A percentile compares a stretch with the other conserved stretches of the same genome.
Evolutionary conservation across 805 yeast species (phyloP).

Genomic region (Starmerella etchellsii): DNA sequence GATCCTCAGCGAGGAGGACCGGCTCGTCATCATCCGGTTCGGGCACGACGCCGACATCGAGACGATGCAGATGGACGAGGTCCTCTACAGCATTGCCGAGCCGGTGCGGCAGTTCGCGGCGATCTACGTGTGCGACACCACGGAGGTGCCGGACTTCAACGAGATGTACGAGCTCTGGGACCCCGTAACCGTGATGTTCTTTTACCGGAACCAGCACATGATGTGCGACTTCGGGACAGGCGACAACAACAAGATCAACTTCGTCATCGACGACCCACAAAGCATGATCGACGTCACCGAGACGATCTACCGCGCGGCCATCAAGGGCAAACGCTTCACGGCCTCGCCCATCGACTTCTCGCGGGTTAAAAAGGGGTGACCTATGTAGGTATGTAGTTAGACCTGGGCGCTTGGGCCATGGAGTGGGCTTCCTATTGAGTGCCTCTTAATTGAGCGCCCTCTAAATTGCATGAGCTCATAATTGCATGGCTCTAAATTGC

Average conservation of each 20-base stretch:
- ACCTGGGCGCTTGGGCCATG: too few relatives aligned
- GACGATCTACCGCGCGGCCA: constrained; percentile 79
- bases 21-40: constrained; percentile 77
- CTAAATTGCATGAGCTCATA: too few relatives aligned
- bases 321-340: constrained; percentile 85
- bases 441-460: too few relatives aligned
- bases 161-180: constrained; percentile 82
- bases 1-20: constrained; percentile 71
- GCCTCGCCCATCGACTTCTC: constrained; percentile 49
- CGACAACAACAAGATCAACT: constrained; percentile 86
- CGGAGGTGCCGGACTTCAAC: constrained; percentile 81
- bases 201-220: constrained; percentile 84
- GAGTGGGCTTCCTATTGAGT: too few relatives aligned
- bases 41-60: constrained; percentile 65
- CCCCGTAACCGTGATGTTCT: constrained; percentile 87
- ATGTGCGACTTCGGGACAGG: constrained; percentile 99
- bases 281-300: constrained; percentile 86
- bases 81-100: constrained; percentile 65
- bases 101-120: constrained; percentile 79
- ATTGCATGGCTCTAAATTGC: too few relatives aligned
- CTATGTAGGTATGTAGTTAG: too few relatives aligned
- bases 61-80: constrained; percentile 85
- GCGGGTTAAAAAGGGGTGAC: constrained; percentile 1
- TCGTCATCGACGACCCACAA: constrained; percentile 63
- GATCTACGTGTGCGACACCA: constrained; percentile 77